Evolutionary conservation across 805 yeast genomes (phyloP), one percentile per base, ranked within the genome.

Genomic region (Metschnikowia sp.): DNA sequence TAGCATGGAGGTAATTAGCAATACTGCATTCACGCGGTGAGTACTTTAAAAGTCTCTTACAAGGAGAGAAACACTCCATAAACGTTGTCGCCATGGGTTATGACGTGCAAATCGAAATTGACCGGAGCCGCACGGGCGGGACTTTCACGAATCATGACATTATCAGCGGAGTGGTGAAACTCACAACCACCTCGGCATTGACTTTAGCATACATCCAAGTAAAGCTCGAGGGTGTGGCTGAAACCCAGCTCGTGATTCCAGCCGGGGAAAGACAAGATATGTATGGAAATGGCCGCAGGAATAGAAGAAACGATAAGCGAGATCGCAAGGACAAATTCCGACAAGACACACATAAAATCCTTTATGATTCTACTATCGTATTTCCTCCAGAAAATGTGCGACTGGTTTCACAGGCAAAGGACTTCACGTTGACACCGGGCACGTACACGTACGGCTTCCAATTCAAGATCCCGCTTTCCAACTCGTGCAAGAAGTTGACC

Each of bases 311-410:
- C 11, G 56, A 53, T 2, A 53, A 57, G 37, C 29, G 44, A 6
- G 39, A 44, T 19, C 31, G 15, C n/a, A 50, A 49, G 28, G 63
- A 57, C 15, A 48, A 53, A 32, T 56, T 55, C 8, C 42, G 69
- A 8, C 59, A 49, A 34, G 79, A 75, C 52, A 58, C 58, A 7
- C 84, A 79, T 56, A 70, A 71, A 47, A 61, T 79, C 9, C 63
- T 79, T 18, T 79, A 78, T 53, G 81, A 78, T 45, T 71, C 79
- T 1, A 47, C 56, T 28, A 69, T 78, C 0, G 77, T 79, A 26
- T 79, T 79, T 47, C 84, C 83, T 2, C 79, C 84, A 0, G 69
- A 66, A 11, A 75, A 78, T 44, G 69, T 78, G 10, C 60, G 79
- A 19, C 59, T 64, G 40, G 78, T 75, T 1, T 66, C 77, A 28